Conservation (phyloP, 176 grass and related monocot species). For the Avena sativa region DNA sequence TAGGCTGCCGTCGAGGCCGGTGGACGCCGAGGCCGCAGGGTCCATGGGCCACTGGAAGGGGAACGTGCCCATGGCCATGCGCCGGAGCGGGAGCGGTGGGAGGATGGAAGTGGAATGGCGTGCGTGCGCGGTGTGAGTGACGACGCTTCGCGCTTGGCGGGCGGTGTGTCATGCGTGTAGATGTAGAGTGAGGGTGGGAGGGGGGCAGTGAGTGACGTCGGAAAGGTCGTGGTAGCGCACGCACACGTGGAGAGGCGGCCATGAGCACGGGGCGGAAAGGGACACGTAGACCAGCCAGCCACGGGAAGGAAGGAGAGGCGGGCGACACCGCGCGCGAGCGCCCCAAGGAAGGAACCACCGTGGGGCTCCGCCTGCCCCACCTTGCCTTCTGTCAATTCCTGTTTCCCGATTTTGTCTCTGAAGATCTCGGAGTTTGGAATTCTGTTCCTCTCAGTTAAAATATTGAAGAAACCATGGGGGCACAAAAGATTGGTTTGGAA, state of each 20-base stretch:
- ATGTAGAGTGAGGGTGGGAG: background rate
- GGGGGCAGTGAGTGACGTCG: conserved; percentile 34
- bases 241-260: conserved; percentile 50
- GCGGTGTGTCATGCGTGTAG: conserved; percentile 32
- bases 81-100: conserved; percentile 32
- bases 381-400: conserved; percentile 62
- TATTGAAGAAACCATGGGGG: background rate
- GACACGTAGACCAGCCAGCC: conserved; percentile 56
- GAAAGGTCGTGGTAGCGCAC: background rate
- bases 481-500: too few relatives aligned
- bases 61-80: conserved; percentile 63
- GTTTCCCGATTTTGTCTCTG: conserved; percentile 42
- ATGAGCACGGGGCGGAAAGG: conserved; percentile 27
- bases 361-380: conserved; percentile 18
- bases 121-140: conserved; percentile 15
- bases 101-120: conserved; percentile 12
- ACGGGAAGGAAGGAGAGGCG: conserved; percentile 15
- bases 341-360: conserved; percentile 8
- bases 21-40: background rate
- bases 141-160: conserved; percentile 35
- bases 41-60: conserved; percentile 60
- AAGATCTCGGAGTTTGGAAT: conserved; percentile 34
- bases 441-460: background rate
- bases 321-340: background rate
- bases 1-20: conserved; percentile 2